Percentiles rank a stretch among this genome's conserved stretches.
These are phyloP conservation scores for Durio zibethinus DNA, from an alignment of 345 rosid species.

Conservation along the genomic window DNA sequence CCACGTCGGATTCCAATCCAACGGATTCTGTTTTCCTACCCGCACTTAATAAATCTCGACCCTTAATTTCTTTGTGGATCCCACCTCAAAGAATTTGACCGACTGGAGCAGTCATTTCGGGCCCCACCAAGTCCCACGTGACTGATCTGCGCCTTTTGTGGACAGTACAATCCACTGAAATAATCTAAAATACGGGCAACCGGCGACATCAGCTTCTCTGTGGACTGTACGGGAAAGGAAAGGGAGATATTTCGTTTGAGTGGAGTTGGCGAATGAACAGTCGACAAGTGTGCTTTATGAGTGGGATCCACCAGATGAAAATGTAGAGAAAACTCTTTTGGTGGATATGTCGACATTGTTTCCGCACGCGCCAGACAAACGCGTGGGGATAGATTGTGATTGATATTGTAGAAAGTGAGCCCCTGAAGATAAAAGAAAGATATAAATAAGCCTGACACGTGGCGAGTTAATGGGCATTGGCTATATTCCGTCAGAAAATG, in stretches of 20 bases:
- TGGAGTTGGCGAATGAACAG: background rate
- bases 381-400: background rate
- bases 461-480: constrained; percentile 30
- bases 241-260: constrained; percentile 1
- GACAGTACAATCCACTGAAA: background rate
- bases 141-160: background rate
- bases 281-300: background rate
- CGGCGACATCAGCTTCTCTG: background rate
- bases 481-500: constrained; percentile 40
- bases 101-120: background rate
- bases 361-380: background rate
- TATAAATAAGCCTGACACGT: constrained; percentile 22
- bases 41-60: background rate
- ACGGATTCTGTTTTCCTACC: background rate
- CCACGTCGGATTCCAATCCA: constrained; percentile 35
- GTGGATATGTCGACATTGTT: background rate
- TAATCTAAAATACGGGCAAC: background rate
- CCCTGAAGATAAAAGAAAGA: background rate
- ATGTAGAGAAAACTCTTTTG: background rate
- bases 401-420: background rate
- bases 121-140: background rate
- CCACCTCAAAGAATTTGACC: background rate
- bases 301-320: background rate
- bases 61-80: background rate
- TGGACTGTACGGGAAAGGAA: background rate